Conservation (phyloP, 345 rosid genomes). For the Rhizophora apiculata region DNA sequence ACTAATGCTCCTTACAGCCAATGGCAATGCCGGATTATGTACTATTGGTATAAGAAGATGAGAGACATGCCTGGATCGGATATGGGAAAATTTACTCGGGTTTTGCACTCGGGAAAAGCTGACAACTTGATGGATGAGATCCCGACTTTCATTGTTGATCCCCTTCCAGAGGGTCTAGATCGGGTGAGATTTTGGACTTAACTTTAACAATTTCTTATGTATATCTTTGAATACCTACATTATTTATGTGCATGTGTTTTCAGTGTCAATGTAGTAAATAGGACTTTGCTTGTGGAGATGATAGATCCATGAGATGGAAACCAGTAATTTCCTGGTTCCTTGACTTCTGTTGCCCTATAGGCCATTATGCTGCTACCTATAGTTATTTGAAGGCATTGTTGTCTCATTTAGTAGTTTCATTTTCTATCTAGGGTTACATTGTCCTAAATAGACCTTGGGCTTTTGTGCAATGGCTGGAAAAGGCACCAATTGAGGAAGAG, state of each 20-base stretch:
- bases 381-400: neutral
- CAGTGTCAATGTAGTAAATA: neutral
- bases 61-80: slow-evolving; percentile 79
- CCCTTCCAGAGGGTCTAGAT: slow-evolving; percentile 90
- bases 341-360: too few relatives aligned
- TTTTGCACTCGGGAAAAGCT: slow-evolving; percentile 82
- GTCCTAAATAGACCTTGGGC: slow-evolving; percentile 99
- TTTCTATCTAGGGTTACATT: slow-evolving; percentile 72
- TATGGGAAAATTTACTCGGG: slow-evolving; percentile 92
- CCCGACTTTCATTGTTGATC: slow-evolving; percentile 83
- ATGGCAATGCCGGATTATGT: slow-evolving; percentile 98
- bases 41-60: slow-evolving; percentile 85
- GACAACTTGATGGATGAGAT: slow-evolving; percentile 93
- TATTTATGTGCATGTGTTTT: neutral
- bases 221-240: neutral
- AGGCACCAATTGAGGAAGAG: slow-evolving; percentile 88
- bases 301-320: too few relatives aligned
- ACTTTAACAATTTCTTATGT: slow-evolving; percentile 2
- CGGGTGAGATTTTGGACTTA: slow-evolving; percentile 43
- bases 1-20: slow-evolving; percentile 81
- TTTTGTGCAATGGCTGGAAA: slow-evolving; percentile 93
- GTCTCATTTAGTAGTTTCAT: slow-evolving; percentile 8
- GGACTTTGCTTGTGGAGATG: neutral
- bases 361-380: neutral
- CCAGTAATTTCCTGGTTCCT: too few relatives aligned